Conservation (phyloP, 345 rosid species). For the Eucalyptus marginata region DNA sequence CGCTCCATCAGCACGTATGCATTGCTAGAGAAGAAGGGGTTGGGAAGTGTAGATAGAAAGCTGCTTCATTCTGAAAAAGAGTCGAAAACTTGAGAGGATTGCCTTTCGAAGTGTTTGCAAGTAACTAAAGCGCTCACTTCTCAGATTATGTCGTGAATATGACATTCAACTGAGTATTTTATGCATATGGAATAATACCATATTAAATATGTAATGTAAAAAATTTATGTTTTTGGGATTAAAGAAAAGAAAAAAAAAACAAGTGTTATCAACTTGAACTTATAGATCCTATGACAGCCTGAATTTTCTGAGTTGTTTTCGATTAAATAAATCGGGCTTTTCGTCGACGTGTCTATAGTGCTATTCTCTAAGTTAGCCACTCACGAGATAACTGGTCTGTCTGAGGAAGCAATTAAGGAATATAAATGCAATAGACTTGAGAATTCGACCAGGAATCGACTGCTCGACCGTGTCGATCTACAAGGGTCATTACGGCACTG, state of each 20-base stretch:
- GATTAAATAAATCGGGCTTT: too few species aligned
- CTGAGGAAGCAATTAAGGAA: too few species aligned
- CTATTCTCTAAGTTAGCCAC: too few species aligned
- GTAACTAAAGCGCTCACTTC: neutral
- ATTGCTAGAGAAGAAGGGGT: neutral
- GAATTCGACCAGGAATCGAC: too few species aligned
- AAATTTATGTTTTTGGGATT: neutral
- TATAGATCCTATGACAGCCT: too few species aligned
- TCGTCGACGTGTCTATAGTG: too few species aligned
- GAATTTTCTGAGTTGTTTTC: too few species aligned
- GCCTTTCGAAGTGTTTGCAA: neutral
- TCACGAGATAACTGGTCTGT: too few species aligned
- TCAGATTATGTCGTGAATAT: neutral
- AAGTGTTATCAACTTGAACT: neutral
- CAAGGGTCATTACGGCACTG: too few species aligned
- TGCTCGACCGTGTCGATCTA: too few species aligned
- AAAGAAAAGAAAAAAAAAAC: too few species aligned
- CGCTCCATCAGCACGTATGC: neutral
- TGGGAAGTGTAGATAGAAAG: neutral
- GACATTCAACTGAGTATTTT: neutral
- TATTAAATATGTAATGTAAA: neutral
- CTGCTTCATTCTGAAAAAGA: accelerated
- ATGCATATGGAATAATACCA: neutral
- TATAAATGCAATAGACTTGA: too few species aligned
- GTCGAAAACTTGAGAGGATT: neutral